Conservation (phyloP, 805 yeast genomes). For the Starmerella geochares region DNA sequence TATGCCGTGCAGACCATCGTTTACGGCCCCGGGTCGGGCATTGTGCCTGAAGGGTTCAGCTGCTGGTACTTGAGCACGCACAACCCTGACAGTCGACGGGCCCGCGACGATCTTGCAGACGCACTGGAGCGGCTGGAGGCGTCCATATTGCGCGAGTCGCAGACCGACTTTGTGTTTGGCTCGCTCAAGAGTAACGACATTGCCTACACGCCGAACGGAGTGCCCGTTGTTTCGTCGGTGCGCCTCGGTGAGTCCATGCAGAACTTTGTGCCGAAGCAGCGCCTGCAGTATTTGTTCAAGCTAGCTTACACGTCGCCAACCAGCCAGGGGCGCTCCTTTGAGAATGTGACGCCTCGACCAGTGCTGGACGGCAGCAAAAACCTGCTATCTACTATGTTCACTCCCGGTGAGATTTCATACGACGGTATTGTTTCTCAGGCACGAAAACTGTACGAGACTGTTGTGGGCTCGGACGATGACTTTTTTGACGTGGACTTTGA, state of each 20-base stretch:
- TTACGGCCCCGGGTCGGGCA: constrained; percentile 77
- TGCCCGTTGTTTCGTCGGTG: constrained; percentile 65
- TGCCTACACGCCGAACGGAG: constrained; percentile 46
- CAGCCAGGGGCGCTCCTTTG: constrained; percentile 18
- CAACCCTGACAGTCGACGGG: constrained; percentile 53
- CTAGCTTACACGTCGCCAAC: constrained; percentile 48
- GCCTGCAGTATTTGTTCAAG: constrained; percentile 51
- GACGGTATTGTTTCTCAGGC: constrained; percentile 85
- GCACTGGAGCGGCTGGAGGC: constrained; percentile 74
- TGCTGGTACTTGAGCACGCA: constrained; percentile 82
- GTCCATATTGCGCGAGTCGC: constrained; percentile 69
- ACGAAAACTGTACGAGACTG: constrained; percentile 56
- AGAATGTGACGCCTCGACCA: constrained; percentile 17
- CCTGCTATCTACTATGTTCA: constrained; percentile 44
- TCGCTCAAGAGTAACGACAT: constrained; percentile 49
- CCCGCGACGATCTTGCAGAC: constrained; percentile 58
- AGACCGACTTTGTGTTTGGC: constrained; percentile 46
- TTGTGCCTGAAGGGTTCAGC: constrained; percentile 76
- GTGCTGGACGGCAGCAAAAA: constrained; percentile 27
- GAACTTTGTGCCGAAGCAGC: constrained; percentile 73
- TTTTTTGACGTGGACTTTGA: constrained; percentile 94
- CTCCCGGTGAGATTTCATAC: constrained; percentile 77
- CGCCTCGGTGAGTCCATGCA: constrained; percentile 77
- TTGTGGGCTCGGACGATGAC: constrained; percentile 91
- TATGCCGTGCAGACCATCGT: constrained; percentile 78